Base-by-base conservation (phyloP, 495 filamentous ascomycete species). In the Penicillium arizonense region DNA sequence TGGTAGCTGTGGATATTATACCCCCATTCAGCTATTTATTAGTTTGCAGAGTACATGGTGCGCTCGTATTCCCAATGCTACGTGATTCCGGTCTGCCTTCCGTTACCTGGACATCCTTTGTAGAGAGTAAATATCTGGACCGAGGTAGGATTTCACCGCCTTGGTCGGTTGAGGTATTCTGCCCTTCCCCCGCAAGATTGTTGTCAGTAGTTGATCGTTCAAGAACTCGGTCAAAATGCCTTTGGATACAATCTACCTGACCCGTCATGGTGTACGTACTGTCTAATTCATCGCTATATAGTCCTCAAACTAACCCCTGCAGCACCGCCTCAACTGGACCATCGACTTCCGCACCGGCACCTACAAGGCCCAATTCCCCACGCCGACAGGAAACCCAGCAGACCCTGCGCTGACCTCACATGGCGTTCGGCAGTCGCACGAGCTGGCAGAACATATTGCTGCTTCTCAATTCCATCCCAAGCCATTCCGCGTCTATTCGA, bases 281-380 rank as follows among this genome's bases (percentile, higher is more conserved):
- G 39, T 41, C 37, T 35, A 28, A 9, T 41, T 28, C 16, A 28
- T 23, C 32, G 21, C 13, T 45, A n/a, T 33, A 34, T 44, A 11
- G 57, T 68, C 50, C 52, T 49, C 41, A 24, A 59, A 36, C 47
- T 54, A 43, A 50, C 32, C 13, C 44, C 14, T 4, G 23, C 68
- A 96, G 92, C 96, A 94, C 70, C 92, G 94, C 36, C 84, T 87
- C 57, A 92, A 85, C 61, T 96, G 89, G 89, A 82, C 82, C 16
- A 88, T 97, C 46, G 85, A 97, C 65, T 79, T 81, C 32, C 72
- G 78, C 44, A 91, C 86, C 5, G 94, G 94, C 48, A 79, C 67
- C 50, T 96, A 96, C 71, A 68, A 61, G 28, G 64, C 83, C 16
- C 78, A 77, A 38, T 80, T 91, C 57, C 82, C 76, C 16, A 87